Conservation (phyloP, 225 moss, liverwort and hornwort species). For the Bryum argenteum region DNA sequence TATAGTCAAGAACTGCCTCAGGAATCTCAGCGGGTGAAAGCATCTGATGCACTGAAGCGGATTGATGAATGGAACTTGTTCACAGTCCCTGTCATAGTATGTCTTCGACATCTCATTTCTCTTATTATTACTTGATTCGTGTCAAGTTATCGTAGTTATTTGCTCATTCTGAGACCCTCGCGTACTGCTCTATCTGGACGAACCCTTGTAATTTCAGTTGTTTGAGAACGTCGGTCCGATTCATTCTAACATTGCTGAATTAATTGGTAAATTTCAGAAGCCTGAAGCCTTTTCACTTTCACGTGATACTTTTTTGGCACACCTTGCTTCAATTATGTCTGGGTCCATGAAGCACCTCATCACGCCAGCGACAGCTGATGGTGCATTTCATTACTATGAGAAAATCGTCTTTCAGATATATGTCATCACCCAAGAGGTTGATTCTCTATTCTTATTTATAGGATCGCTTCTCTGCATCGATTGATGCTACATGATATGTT, state of each 20-base stretch:
- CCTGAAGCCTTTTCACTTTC: slow-evolving; percentile 72
- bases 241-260: slow-evolving; percentile 19
- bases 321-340: slow-evolving; percentile 83
- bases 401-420: slow-evolving; percentile 86
- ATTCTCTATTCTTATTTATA: not conserved
- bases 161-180: slow-evolving; percentile 10
- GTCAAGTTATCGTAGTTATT: not conserved
- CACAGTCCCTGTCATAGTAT: slow-evolving; percentile 55
- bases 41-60: slow-evolving; percentile 69
- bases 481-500: slow-evolving; percentile 1
- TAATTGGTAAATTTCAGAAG: slow-evolving; percentile 42
- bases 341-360: slow-evolving; percentile 93
- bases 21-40: slow-evolving; percentile 62
- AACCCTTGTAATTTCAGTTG: not conserved
- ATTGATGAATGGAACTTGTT: slow-evolving; percentile 95
- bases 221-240: slow-evolving; percentile 9
- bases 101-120: slow-evolving; percentile 20
- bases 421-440: slow-evolving; percentile 84
- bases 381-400: slow-evolving; percentile 93
- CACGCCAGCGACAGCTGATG: slow-evolving; percentile 95
- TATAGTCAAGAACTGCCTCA: slow-evolving; percentile 55
- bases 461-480: slow-evolving; percentile 16
- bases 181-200: slow-evolving; percentile 13
- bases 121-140: slow-evolving; percentile 8
- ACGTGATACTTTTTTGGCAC: slow-evolving; percentile 89